Base-by-base conservation (phyloP, 2,329 filamentous ascomycete species). In the Stromatinia cepivora region DNA sequence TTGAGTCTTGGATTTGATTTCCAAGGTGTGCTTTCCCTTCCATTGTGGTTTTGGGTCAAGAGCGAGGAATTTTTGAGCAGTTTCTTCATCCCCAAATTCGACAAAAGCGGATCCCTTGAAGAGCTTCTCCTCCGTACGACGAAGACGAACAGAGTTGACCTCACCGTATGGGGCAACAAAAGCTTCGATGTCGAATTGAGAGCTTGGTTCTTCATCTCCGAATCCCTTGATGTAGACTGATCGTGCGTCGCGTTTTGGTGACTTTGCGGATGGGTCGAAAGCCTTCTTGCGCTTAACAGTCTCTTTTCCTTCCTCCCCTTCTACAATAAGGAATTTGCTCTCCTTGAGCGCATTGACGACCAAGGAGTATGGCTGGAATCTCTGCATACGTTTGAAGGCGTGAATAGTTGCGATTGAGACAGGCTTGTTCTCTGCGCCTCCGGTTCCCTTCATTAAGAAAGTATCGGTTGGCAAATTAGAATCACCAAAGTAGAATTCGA, bases 71-170 rank as follows among this genome's bases (percentile, higher is more conserved):
- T 88, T 88, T 79, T 93, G 86, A 76, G 92, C 90, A 31, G 88
- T 86, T 74, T 96, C 92, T 77, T 93, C 90, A 63, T 87, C 87
- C 72, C 87, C 85, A 80, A 98, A 99, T 81, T 97, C 94, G 73
- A 97, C 92, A 78, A 97, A 98, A 70, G 97, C 92, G 74, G 93
- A 97, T 75, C 94, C 93, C 86, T 99, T 99, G 89, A 98, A 99
- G 66, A 86, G 82, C 76, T 88, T 89, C 71, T 89, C 83, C 56
- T 86, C 84, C 62, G 84, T 84, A 74, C 95, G 93, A 75, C 96
- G 92, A 72, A 99, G 90, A 78, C 94, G 94, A 72, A 99, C 90
- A 59, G 90, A 87, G 77, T 92, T 92, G 76, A 92, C 87, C 45
- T 91, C 85, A 59, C 94, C 94, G 79, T 89, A 94, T 70, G 90